phyloP scores from a whole-genome alignment of 2,329 filamentous ascomycete species.

The Dissoconium aciculare region DNA sequence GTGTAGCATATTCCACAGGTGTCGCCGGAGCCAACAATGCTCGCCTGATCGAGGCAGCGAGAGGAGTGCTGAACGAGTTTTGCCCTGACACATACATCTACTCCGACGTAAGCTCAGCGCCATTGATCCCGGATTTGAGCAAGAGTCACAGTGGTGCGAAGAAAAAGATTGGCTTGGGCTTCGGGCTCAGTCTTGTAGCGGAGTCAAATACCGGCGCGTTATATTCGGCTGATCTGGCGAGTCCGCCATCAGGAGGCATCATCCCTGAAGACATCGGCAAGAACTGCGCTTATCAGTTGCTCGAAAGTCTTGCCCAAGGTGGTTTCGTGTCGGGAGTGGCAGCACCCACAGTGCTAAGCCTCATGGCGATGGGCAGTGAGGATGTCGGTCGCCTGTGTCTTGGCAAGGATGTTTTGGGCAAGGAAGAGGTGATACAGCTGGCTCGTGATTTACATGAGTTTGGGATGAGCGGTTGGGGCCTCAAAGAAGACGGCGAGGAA shows the following conservation, averaged over 20 bases:
- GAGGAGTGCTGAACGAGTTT: constrained; percentile 74
- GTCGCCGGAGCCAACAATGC: constrained; percentile 88
- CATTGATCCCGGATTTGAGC: constrained; percentile 52
- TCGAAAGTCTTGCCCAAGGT: constrained; percentile 68
- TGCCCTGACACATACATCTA: constrained; percentile 83
- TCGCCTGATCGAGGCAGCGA: constrained; percentile 81
- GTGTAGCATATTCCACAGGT: constrained; percentile 85
- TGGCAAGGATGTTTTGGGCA: constrained; percentile 66
- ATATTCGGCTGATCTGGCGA: constrained; percentile 71
- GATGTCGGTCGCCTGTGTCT: constrained; percentile 79
- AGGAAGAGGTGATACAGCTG: constrained; percentile 63
- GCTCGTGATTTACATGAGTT: constrained; percentile 79
- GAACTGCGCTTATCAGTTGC: constrained; percentile 72
- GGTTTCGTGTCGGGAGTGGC: constrained; percentile 66
- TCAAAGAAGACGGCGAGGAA: constrained; percentile 51
- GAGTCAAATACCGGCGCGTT: constrained; percentile 78
- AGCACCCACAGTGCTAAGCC: constrained; percentile 57
- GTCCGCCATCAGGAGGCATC: constrained; percentile 61
- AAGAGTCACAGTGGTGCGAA: constrained; percentile 43
- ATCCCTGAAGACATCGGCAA: constrained; percentile 84
- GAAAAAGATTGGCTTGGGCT: constrained; percentile 64
- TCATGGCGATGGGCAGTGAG: constrained; percentile 98
- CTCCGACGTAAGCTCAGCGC: constrained; percentile 48
- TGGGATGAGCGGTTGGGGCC: constrained; percentile 78
- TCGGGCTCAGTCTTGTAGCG: constrained; percentile 78